phyloP scores from a whole-genome alignment of 768 basidiomycete species.

The Boletus sp. region DNA sequence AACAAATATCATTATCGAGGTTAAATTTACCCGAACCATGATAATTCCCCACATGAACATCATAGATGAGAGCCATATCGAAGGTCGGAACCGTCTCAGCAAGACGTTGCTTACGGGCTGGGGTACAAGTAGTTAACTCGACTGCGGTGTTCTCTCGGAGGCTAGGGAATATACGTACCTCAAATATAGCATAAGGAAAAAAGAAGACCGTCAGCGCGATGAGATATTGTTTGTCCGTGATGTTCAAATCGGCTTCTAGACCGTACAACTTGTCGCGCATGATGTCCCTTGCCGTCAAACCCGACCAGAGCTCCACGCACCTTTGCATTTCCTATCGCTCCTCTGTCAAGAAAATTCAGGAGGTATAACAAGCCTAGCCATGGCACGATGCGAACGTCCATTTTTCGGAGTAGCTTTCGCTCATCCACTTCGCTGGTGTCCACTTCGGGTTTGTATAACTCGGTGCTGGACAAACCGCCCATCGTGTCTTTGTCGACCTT shows the following conservation, averaged over 20 bases:
- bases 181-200: slow-evolving; percentile 69
- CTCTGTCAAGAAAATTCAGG: slow-evolving; percentile 65
- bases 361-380: slow-evolving; percentile 75
- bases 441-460: slow-evolving; percentile 48
- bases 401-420: slow-evolving; percentile 51
- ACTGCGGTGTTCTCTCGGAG: neutral
- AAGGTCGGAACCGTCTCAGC: slow-evolving; percentile 58
- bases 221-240: slow-evolving; percentile 64
- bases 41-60: slow-evolving; percentile 42
- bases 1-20: neutral
- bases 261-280: slow-evolving; percentile 50
- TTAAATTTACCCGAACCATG: slow-evolving; percentile 34
- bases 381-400: slow-evolving; percentile 69
- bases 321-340: slow-evolving; percentile 72
- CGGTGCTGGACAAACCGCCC: neutral
- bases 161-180: slow-evolving; percentile 42
- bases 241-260: slow-evolving; percentile 53
- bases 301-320: slow-evolving; percentile 33
- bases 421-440: slow-evolving; percentile 56
- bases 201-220: slow-evolving; percentile 74
- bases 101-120: slow-evolving; percentile 66
- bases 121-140: neutral
- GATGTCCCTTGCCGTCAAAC: neutral
- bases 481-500: neutral
- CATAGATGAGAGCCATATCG: slow-evolving; percentile 56